Percentiles rank a stretch among this genome's conserved stretches.
phyloP scores from a whole-genome alignment of 2,329 filamentous ascomycete species.

The Ciborinia camelliae region DNA sequence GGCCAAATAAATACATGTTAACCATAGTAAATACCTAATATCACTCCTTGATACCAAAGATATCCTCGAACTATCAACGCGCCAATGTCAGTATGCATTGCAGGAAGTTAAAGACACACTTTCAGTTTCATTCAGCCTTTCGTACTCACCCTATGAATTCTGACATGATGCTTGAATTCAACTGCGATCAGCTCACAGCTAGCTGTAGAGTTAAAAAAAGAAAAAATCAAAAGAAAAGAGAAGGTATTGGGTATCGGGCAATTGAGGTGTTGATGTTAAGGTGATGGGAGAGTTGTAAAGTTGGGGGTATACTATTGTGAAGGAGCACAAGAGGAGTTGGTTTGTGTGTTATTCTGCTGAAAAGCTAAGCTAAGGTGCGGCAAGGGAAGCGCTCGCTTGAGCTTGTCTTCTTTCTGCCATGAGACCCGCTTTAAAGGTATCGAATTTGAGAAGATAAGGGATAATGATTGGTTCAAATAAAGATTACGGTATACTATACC shows the following conservation, averaged over 20 bases:
- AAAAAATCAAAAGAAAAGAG: slow-evolving; percentile 9
- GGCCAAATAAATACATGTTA: neutral
- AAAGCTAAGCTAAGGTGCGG: slow-evolving; percentile 14
- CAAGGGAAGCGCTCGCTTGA: slow-evolving; percentile 18
- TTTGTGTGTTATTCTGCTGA: slow-evolving; percentile 18
- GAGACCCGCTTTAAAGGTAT: neutral
- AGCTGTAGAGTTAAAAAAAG: slow-evolving; percentile 25
- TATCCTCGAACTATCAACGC: slow-evolving; percentile 71
- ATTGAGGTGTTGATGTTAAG: slow-evolving; percentile 11
- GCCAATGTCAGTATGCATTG: slow-evolving; percentile 28
- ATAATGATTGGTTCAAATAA: neutral
- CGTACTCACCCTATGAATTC: slow-evolving; percentile 56
- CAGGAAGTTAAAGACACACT: slow-evolving; percentile 3
- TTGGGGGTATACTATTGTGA: neutral
- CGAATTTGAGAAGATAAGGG: neutral
- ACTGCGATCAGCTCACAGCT: slow-evolving; percentile 36
- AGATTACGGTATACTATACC: neutral
- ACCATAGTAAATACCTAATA: slow-evolving; percentile 68
- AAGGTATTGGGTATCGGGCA: slow-evolving; percentile 19
- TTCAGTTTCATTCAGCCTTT: slow-evolving; percentile 26
- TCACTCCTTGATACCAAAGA: slow-evolving; percentile 96
- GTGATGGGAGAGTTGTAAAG: slow-evolving; percentile 4
- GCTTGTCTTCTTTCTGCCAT: neutral
- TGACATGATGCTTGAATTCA: slow-evolving; percentile 45
- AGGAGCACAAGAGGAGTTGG: neutral